phyloP scores from a whole-genome alignment of 495 filamentous ascomycete species.

The Platismatia glauca region DNA sequence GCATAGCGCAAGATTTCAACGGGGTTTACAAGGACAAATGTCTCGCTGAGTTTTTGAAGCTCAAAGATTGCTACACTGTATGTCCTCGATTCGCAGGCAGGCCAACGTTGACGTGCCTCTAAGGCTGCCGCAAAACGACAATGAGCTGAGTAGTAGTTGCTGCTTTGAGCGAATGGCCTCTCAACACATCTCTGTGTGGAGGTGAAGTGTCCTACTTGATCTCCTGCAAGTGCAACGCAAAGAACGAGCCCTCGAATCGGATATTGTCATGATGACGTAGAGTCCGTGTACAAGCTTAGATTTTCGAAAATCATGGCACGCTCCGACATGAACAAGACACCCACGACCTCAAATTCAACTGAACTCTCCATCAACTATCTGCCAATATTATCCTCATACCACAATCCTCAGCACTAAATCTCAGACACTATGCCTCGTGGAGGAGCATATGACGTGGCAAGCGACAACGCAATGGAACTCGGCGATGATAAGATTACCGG shows the following conservation, averaged over 20 bases:
- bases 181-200: neutral
- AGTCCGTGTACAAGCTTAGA: no score
- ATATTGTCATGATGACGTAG: constrained; percentile 2
- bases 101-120: neutral
- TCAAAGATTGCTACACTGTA: constrained; percentile 89
- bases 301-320: neutral
- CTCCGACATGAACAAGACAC: no score
- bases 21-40: constrained; percentile 89
- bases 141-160: neutral
- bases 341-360: neutral
- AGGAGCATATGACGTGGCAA: constrained; percentile 39
- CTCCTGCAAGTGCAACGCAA: neutral
- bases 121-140: constrained; percentile 22
- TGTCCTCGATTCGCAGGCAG: neutral
- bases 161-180: neutral
- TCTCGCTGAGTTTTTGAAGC: constrained; percentile 66
- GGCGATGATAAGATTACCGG: constrained; percentile 32
- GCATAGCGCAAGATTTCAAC: constrained; percentile 84
- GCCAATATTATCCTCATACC: neutral
- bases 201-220: neutral
- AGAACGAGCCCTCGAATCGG: neutral
- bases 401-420: neutral
- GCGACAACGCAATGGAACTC: constrained; percentile 43
- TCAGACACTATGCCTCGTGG: constrained; percentile 40
- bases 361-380: neutral